Evolutionary conservation across 179 eudicot species (phyloP), one percentile per base, ranked within the genome.

Genomic region (Drosera spatulata): DNA sequence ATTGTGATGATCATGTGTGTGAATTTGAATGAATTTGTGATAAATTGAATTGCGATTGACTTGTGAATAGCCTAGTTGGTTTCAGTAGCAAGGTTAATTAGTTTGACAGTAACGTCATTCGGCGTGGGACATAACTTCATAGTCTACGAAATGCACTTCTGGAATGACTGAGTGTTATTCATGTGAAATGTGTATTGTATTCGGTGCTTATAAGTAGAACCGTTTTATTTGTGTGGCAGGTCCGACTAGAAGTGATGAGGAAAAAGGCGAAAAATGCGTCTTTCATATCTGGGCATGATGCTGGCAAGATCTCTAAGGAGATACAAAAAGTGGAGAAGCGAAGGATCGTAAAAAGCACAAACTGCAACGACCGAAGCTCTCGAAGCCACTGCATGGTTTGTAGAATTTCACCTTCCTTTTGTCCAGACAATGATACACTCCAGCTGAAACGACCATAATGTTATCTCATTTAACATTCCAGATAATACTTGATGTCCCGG

Each of bases 301-400:
- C 99, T 64, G 87, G 77, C 63, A 93, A 93, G 79, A 82, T 93
- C 55, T 77, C 91, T 40, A 93, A 79, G 71, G 99, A 93, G 82
- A 93, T 93, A 13, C 95, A 93, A 58, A 93, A 93, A 59, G 96
- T 93, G 58, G 99, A 89, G 83, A 93, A 93, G 73, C 71, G 99
- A 66, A 82, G 97, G 65, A 89, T 85, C 6, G 80, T 93, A 3
- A 81, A 80, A 71, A 93, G 99, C 75, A 89, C 99, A 38, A 80
- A 82, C 48, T 84, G 95, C 63, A 93, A 93, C 14, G 99, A 89
- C 57, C 71, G 96, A 68, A 93, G 99, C 71, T 93, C 99, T 43
- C 66, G 99, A 52, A 93, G 99, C 73, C 99, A 89, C 62, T 89
- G 96, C 95, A 75, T 93, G 95, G 99, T 93, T 44, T 45, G 71